phyloP scores from a whole-genome alignment of 2,329 filamentous ascomycete species.

The Cryphonectria naterciae region DNA sequence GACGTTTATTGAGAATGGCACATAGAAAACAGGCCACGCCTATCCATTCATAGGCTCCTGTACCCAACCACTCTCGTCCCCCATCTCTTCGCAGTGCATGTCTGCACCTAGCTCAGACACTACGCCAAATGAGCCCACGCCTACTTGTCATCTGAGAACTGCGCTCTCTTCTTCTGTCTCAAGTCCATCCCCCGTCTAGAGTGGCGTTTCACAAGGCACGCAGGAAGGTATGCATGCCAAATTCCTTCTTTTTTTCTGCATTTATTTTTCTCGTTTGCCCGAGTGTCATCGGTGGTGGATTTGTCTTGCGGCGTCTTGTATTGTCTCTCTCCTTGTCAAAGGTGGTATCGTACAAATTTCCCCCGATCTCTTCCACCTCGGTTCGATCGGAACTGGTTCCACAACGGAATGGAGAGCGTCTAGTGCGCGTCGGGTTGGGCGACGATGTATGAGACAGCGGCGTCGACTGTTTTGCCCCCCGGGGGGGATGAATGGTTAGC shows the following conservation, averaged over 20 bases:
- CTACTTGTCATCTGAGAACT: neutral
- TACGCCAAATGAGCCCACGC: neutral
- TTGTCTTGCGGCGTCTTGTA: slow-evolving; percentile 9
- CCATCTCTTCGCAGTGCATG: neutral
- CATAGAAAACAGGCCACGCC: neutral
- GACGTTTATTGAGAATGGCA: slow-evolving; percentile 4
- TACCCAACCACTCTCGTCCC: neutral
- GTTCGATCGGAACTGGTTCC: neutral
- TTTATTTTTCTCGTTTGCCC: neutral
- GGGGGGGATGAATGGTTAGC: slow-evolving; percentile 4
- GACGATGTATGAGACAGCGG: slow-evolving; percentile 93
- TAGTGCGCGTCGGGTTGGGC: slow-evolving; percentile 88
- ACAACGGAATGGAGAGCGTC: slow-evolving; percentile 29
- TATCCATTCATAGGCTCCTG: neutral
- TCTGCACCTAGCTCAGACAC: neutral
- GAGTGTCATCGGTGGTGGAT: slow-evolving; percentile 1
- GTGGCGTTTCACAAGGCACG: slow-evolving; percentile 1
- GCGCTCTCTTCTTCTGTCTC: neutral
- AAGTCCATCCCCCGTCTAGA: neutral
- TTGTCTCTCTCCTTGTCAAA: slow-evolving; percentile 10
- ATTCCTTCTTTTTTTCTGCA: neutral
- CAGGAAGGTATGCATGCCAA: neutral
- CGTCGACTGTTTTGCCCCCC: slow-evolving; percentile 67
- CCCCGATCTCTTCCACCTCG: slow-evolving; percentile 7
- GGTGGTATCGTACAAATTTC: slow-evolving; percentile 7